These are phyloP conservation scores for Phytophthora vignae DNA, from an alignment of 352 stramenopile genomes.

Conservation along the genomic window DNA sequence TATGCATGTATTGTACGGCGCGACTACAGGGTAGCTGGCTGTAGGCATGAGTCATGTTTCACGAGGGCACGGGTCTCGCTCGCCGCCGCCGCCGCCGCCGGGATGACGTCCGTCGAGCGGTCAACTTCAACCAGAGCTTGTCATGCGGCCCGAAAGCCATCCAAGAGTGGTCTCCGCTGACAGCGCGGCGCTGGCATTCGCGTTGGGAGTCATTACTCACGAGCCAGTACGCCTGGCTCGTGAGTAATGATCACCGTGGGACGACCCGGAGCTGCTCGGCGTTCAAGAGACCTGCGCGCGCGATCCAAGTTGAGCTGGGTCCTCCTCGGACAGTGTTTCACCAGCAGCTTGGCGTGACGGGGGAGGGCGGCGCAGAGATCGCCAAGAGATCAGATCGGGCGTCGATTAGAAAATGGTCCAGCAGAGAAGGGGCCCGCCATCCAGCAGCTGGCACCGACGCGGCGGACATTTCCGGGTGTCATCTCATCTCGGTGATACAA, in stretches of 20 bases:
- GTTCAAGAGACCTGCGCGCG: slow-evolving; percentile 1
- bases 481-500: slow-evolving; percentile 8
- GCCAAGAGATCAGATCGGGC: slow-evolving; percentile 28
- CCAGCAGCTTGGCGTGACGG: too few relatives aligned
- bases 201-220: too few relatives aligned
- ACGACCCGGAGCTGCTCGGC: neutral
- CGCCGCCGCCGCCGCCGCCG: neutral
- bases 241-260: slow-evolving; percentile 46
- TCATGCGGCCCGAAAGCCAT: slow-evolving; percentile 23
- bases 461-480: slow-evolving; percentile 1
- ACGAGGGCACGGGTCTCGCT: too few relatives aligned
- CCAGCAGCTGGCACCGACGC: slow-evolving; percentile 18
- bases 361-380: neutral
- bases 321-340: slow-evolving; percentile 1
- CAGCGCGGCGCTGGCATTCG: slow-evolving; percentile 28
- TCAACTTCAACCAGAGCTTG: slow-evolving; percentile 23
- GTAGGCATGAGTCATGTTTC: too few relatives aligned
- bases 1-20: too few relatives aligned
- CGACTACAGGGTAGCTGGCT: too few relatives aligned
- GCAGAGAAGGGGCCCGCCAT: slow-evolving; percentile 21
- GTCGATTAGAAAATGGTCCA: slow-evolving; percentile 42
- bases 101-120: slow-evolving; percentile 7
- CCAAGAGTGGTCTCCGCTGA: slow-evolving; percentile 10
- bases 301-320: slow-evolving; percentile 27
- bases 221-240: slow-evolving; percentile 31